phyloP scores from a whole-genome alignment of 1,284 basidiomycete genomes.

The Leucoagaricus sp. region DNA sequence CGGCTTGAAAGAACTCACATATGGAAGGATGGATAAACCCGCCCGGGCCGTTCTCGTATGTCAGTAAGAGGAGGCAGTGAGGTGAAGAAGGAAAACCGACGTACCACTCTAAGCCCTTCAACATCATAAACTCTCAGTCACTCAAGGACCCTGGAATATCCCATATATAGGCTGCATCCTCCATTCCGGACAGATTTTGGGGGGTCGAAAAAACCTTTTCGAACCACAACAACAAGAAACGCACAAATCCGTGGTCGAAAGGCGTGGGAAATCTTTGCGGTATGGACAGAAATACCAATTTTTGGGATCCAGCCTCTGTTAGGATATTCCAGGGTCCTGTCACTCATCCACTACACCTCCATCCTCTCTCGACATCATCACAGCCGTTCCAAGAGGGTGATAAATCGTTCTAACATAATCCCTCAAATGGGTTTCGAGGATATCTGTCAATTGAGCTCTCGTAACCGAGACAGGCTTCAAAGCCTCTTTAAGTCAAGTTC shows the following conservation, averaged over 20 bases:
- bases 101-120: conserved; percentile 17
- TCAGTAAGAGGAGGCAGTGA: background rate
- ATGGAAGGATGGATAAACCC: conserved; percentile 10
- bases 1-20: background rate
- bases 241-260: too few species aligned
- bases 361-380: conserved; percentile 41
- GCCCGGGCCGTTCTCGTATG: background rate
- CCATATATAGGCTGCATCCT: too few species aligned
- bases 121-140: conserved; percentile 37
- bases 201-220: too few species aligned
- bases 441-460: conserved; percentile 39
- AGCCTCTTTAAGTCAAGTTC: conserved; percentile 27
- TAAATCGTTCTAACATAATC: conserved; percentile 40
- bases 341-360: conserved; percentile 48
- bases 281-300: too few species aligned
- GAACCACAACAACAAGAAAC: too few species aligned
- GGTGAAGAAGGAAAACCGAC: background rate
- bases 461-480: conserved; percentile 34
- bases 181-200: too few species aligned
- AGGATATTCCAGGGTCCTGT: too few species aligned
- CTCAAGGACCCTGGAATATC: too few species aligned
- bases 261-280: too few species aligned
- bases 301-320: too few species aligned
- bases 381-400: conserved; percentile 47
- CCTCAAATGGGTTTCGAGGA: conserved; percentile 50